Evolutionary conservation across 805 yeast genomes (phyloP).

Genomic region (Pichia heedii): DNA sequence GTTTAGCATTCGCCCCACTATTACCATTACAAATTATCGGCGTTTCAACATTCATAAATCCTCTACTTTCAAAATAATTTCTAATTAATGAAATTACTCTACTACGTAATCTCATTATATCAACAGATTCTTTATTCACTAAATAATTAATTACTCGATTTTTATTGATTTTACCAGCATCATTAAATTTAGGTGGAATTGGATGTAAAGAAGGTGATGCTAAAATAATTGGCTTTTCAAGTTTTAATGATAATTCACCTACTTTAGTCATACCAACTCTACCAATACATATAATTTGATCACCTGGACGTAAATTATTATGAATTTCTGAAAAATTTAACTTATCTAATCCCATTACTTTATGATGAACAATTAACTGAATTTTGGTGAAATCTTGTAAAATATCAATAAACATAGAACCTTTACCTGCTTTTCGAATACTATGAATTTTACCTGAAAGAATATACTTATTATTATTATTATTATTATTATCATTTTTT

Average conservation of each 20-base stretch:
- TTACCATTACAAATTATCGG: constrained; percentile 63
- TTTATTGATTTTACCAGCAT: constrained; percentile 46
- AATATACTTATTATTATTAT: constrained; percentile 16
- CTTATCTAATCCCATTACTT: constrained; percentile 32
- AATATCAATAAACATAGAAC: constrained; percentile 60
- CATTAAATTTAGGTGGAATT: constrained; percentile 54
- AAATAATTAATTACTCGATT: constrained; percentile 70
- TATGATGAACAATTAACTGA: constrained; percentile 55
- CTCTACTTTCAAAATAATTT: constrained; percentile 40
- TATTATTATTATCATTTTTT: too few species aligned
- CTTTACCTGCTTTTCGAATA: constrained; percentile 59
- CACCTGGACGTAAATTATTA: constrained; percentile 55
- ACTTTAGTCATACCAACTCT: constrained; percentile 64
- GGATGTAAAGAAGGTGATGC: constrained; percentile 65
- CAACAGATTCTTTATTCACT: constrained; percentile 43
- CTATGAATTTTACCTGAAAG: constrained; percentile 51
- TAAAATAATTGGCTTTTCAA: constrained; percentile 38
- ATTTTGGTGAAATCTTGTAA: constrained; percentile 48
- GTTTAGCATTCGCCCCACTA: constrained; percentile 90
- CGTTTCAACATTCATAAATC: constrained; percentile 78
- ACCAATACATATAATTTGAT: constrained; percentile 58
- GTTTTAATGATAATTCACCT: constrained; percentile 70
- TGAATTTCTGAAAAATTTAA: constrained; percentile 35
- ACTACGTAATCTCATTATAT: constrained; percentile 43
- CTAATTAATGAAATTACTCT: constrained; percentile 49